Base-by-base conservation (phyloP, 208 protist genomes). In the Phytomonas francai region DNA sequence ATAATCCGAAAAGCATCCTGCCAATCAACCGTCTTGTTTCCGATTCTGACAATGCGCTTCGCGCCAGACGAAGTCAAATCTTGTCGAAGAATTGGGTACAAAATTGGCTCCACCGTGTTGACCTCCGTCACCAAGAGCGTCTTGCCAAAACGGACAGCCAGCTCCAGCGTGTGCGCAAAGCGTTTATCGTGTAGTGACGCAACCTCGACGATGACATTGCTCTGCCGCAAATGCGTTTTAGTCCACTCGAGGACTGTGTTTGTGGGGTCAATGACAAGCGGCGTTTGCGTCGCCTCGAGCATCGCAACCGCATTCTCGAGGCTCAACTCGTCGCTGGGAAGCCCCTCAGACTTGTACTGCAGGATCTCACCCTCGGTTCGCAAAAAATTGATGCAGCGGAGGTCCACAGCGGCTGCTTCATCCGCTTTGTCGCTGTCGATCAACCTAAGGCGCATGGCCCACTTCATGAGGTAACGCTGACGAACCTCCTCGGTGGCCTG, bases 91-190 rank as follows among this genome's bases (percentile, higher is more conserved):
- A 99, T 56, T 12, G 97, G 92, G 73, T 93, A 97, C 5, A 99
- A 82, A 45, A 99, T 83, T 31, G 97, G 90, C 68, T 97, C 92
- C 8, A 99, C 86, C n/a, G 60, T 66, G 71, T 97, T 85, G 57
- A 98, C 96, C 81, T 98, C 96, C 29, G 88, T 86, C 64, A 99
- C 90, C 9, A 99, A 79, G 33, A 99, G 81, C 56, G 96, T 98
- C 82, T 99, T 99, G 68, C 98, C 98, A 78, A 99, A 99, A 54
- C 98, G 85, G 9, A 99, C 97, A 42, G 96, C 92, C 11, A 99
- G 87, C 84, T 99, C 97, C 1, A 99, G 80, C 22, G 85, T 97
- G 74, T 91, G 96, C 1, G 92, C 65, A 71, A 99, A 99, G 58
- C 93, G 92, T 56, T 95, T 81, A 75, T 99, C 97, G 73, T 97